These are phyloP conservation scores for Plectosphaerella sp. DNA, from an alignment of 2,329 filamentous ascomycete species.

Conservation along the genomic window DNA sequence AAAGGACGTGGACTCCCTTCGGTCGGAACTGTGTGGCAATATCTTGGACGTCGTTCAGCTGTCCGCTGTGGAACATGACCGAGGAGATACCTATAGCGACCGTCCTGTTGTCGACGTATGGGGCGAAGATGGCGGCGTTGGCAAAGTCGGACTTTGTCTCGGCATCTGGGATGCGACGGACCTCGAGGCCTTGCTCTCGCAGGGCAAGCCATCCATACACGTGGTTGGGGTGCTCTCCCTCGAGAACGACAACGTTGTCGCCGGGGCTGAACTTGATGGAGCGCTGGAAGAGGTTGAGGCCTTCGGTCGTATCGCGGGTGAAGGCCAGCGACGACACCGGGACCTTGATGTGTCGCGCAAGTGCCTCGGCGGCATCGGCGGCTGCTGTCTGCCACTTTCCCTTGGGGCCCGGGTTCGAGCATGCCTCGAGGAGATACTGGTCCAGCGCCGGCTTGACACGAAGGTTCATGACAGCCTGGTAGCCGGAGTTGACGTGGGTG, in stretches of 20 bases:
- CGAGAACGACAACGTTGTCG: conserved; percentile 25
- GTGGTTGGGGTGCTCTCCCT: conserved; percentile 26
- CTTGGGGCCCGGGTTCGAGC: not conserved
- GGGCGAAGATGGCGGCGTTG: conserved; percentile 17
- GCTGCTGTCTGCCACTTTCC: conserved; percentile 13
- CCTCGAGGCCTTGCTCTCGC: conserved; percentile 19
- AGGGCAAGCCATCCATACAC: conserved; percentile 23
- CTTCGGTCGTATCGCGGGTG: conserved; percentile 27
- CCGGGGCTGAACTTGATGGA: conserved; percentile 16
- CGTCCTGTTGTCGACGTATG: conserved; percentile 22
- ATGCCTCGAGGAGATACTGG: not conserved
- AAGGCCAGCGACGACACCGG: conserved; percentile 18
- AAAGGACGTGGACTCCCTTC: conserved; percentile 22
- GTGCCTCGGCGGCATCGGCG: conserved; percentile 14
- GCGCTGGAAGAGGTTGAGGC: conserved; percentile 20
- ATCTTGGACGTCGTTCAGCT: conserved; percentile 21
- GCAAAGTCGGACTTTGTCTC: conserved; percentile 6
- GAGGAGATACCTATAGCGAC: conserved; percentile 24
- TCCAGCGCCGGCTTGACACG: not conserved
- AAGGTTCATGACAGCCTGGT: not conserved
- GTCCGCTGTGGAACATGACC: conserved; percentile 26
- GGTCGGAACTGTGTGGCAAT: conserved; percentile 19
- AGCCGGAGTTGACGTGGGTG: not conserved
- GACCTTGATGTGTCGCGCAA: conserved; percentile 23
- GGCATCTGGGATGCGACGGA: conserved; percentile 17